Percentiles rank a stretch among this genome's conserved stretches.
These are phyloP conservation scores for Schoenoplectus tabernaemontani DNA, from an alignment of 202 grass and related monocot genomes.

Conservation along the genomic window DNA sequence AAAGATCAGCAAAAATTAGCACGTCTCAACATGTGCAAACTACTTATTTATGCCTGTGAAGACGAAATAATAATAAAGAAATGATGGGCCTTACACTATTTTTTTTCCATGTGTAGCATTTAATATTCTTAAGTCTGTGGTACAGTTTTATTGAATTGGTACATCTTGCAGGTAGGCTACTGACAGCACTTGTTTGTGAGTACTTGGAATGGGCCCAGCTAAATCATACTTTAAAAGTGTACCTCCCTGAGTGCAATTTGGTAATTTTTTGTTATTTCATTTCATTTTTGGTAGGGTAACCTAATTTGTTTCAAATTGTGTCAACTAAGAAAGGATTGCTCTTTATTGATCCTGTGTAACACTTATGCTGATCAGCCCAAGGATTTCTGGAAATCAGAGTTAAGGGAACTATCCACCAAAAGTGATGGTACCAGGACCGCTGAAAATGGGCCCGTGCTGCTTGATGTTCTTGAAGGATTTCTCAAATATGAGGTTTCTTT, in stretches of 20 bases:
- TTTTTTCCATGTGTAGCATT: slow-evolving; percentile 6
- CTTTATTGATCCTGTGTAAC: slow-evolving; percentile 1
- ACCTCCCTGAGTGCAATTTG: slow-evolving; percentile 92
- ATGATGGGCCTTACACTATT: not conserved
- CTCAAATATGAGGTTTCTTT: slow-evolving; percentile 92
- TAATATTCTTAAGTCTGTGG: not conserved
- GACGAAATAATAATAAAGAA: no score
- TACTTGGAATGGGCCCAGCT: slow-evolving; percentile 91
- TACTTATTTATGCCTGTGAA: not conserved
- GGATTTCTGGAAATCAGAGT: slow-evolving; percentile 87
- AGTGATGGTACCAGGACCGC: slow-evolving; percentile 63
- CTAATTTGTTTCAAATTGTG: not conserved
- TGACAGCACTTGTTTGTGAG: slow-evolving; percentile 78
- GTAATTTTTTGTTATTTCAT: slow-evolving; percentile 40
- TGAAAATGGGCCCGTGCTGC: slow-evolving; percentile 84
- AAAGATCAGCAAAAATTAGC: not conserved
- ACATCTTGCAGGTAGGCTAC: slow-evolving; percentile 61
- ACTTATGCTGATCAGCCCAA: slow-evolving; percentile 47
- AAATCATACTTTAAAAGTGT: slow-evolving; percentile 84
- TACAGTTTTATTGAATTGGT: not conserved
- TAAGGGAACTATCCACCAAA: slow-evolving; percentile 77
- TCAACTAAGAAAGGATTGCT: not conserved
- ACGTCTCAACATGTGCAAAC: not conserved
- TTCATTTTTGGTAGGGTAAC: not conserved
- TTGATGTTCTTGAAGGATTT: slow-evolving; percentile 95